A percentile compares a stretch with the other conserved stretches of the same genome.
Evolutionary conservation across 805 yeast species (phyloP).

Genomic region (Blastobotrys mokoenaii): DNA sequence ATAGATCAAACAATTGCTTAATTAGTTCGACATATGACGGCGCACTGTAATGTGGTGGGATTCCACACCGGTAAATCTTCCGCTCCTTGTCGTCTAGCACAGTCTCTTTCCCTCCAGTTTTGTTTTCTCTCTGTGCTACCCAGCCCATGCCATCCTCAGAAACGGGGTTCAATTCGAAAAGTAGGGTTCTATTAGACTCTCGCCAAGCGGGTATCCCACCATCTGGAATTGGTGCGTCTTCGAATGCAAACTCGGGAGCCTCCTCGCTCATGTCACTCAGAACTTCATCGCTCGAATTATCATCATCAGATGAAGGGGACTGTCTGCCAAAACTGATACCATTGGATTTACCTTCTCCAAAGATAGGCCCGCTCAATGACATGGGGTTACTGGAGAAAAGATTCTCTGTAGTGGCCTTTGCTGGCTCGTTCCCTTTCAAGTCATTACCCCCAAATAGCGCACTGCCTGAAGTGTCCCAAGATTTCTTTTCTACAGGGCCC

Average conservation of each 20-base stretch:
- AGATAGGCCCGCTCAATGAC: too few species aligned
- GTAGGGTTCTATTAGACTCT: slow-evolving; percentile 20
- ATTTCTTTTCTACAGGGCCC: too few species aligned
- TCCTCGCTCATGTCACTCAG: background rate
- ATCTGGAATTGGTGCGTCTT: slow-evolving; percentile 19
- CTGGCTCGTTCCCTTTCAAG: too few species aligned
- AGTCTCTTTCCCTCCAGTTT: slow-evolving; percentile 1
- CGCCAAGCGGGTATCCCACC: slow-evolving; percentile 9
- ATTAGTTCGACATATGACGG: slow-evolving; percentile 14
- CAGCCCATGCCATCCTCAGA: slow-evolving; percentile 21
- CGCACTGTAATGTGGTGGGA: slow-evolving; percentile 11
- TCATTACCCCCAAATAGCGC: too few species aligned
- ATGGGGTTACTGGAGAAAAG: too few species aligned
- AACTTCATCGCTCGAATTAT: too few species aligned
- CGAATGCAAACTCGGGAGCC: slow-evolving; percentile 5
- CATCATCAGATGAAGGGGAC: too few species aligned
- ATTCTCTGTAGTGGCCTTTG: too few species aligned
- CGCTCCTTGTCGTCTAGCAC: slow-evolving; percentile 12
- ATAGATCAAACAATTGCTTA: slow-evolving; percentile 9
- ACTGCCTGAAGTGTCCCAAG: too few species aligned
- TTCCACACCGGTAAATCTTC: slow-evolving; percentile 14
- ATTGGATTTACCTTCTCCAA: too few species aligned
- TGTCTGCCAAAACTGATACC: too few species aligned
- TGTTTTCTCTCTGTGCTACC: slow-evolving; percentile 13
- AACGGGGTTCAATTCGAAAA: slow-evolving; percentile 18